These are phyloP conservation scores for Talaromyces sp. DNA, from an alignment of 2,329 filamentous ascomycete species.

Conservation along the genomic window DNA sequence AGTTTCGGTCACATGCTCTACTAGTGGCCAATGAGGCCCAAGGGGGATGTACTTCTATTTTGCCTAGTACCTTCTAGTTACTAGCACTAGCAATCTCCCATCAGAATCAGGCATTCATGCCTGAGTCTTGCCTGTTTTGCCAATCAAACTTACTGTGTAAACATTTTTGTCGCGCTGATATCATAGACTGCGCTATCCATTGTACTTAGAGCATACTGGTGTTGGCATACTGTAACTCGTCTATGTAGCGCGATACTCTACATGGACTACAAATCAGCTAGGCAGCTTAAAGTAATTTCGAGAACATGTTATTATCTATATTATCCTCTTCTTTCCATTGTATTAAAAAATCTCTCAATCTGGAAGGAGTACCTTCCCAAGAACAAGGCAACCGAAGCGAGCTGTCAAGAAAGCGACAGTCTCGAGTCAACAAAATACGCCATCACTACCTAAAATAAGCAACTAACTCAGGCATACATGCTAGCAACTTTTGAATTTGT, in stretches of 20 bases:
- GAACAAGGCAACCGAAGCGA: background rate
- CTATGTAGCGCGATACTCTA: background rate
- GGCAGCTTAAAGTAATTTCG: background rate
- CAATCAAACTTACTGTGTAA: background rate
- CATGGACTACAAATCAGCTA: background rate
- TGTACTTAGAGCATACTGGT: background rate
- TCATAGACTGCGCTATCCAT: background rate
- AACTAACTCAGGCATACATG: background rate
- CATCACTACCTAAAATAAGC: background rate
- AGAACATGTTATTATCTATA: too few species aligned
- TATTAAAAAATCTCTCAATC: background rate
- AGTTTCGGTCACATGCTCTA: constrained; percentile 18
- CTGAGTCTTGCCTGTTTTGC: background rate
- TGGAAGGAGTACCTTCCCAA: background rate
- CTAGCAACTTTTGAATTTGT: constrained; percentile 3
- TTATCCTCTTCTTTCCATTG: background rate
- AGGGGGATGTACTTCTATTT: background rate
- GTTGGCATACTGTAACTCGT: background rate
- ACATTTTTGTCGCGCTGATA: background rate
- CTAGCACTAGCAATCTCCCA: background rate
- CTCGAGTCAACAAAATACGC: background rate
- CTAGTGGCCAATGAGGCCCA: background rate
- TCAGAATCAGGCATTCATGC: constrained; percentile 14
- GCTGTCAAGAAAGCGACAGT: background rate
- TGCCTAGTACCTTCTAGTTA: too few species aligned